Conservation (phyloP, 768 basidiomycete genomes). For the Gloeopeniophorella convolvens region DNA sequence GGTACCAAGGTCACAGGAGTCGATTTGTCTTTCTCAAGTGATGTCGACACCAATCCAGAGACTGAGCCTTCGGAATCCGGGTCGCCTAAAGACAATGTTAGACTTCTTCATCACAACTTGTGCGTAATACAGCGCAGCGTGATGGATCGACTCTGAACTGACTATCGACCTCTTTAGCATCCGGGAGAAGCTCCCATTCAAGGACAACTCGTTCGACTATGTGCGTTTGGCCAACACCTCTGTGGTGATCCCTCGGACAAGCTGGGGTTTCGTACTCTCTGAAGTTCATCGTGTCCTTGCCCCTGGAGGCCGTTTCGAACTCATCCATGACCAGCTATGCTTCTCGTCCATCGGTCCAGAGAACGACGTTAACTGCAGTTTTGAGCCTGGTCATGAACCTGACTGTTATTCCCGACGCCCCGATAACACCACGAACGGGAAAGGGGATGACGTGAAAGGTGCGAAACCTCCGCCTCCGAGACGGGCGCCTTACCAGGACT, state of each 20-base stretch:
- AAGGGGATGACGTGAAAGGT: background rate
- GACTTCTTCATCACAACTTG: constrained; percentile 63
- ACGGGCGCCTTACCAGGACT: constrained; percentile 28
- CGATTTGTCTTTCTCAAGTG: constrained; percentile 45
- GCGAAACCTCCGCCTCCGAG: background rate
- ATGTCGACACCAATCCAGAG: constrained; percentile 8
- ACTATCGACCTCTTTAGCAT: constrained; percentile 33
- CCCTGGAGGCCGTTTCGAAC: constrained; percentile 57
- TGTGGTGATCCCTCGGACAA: constrained; percentile 51
- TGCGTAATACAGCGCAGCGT: constrained; percentile 32
- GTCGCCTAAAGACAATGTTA: constrained; percentile 40
- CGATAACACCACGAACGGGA: background rate
- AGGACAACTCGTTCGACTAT: constrained; percentile 56
- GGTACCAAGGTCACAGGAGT: constrained; percentile 54
- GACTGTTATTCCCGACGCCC: background rate
- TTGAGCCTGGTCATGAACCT: background rate
- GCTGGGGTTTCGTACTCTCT: constrained; percentile 52
- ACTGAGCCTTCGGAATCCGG: too few relatives aligned
- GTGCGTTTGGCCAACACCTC: constrained; percentile 68
- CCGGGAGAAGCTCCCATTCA: constrained; percentile 53
- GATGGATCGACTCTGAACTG: background rate
- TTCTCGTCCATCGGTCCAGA: constrained; percentile 48
- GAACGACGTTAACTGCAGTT: constrained; percentile 19
- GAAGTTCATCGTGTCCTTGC: constrained; percentile 60
- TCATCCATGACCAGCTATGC: constrained; percentile 65